Evolutionary conservation across 441 rosid species (phyloP).

Genomic region (Flueggea neowawraea): DNA sequence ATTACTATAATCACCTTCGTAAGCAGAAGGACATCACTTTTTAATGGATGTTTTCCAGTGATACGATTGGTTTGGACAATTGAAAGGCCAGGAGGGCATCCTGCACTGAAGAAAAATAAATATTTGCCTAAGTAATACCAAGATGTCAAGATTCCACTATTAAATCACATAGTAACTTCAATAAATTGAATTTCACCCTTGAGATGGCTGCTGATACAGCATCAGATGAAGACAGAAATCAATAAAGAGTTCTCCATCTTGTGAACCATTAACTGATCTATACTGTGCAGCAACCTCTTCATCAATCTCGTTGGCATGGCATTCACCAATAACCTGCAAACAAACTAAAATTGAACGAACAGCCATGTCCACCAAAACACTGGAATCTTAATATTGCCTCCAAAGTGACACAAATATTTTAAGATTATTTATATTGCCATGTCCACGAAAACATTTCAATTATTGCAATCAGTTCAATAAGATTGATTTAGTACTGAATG

Average conservation of each 20-base stretch:
- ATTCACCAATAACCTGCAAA: conserved; percentile 85
- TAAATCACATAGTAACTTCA: conserved; percentile 3
- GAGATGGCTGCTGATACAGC: conserved; percentile 70
- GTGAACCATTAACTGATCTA: conserved; percentile 40
- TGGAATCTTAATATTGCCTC: background rate
- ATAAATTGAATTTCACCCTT: conserved; percentile 50
- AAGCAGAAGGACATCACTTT: conserved; percentile 56
- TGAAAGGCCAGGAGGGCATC: conserved; percentile 87
- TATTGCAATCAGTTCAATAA: background rate
- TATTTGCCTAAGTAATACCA: conserved; percentile 9
- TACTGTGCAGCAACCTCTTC: conserved; percentile 70
- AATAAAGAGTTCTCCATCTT: conserved; percentile 65
- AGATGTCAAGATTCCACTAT: background rate
- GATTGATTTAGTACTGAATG: background rate
- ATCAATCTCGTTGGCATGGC: conserved; percentile 63
- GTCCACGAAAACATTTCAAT: background rate
- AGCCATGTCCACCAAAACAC: background rate
- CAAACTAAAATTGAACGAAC: conserved; percentile 17
- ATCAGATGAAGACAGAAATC: conserved; percentile 82
- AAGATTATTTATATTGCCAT: too few relatives aligned
- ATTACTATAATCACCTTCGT: conserved; percentile 59
- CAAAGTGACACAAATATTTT: background rate
- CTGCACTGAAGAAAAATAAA: conserved; percentile 57
- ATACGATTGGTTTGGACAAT: conserved; percentile 68
- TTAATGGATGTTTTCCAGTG: conserved; percentile 66